Conservation (phyloP, 1,139 yeast genomes). For the Pichia terricola region DNA sequence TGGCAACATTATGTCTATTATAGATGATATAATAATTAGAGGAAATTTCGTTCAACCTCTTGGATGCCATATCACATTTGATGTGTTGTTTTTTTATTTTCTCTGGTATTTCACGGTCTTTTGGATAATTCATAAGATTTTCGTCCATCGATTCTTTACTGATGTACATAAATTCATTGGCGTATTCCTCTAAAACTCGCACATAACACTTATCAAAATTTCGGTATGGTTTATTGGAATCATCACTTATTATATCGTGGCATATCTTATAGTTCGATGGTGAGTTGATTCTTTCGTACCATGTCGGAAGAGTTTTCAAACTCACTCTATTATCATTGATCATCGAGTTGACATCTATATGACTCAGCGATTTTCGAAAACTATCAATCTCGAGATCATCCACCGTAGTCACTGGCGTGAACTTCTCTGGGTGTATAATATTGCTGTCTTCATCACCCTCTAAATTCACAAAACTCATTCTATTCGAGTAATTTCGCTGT, state of each 20-base stretch:
- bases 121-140: neutral
- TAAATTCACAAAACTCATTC: too few relatives aligned
- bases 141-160: neutral
- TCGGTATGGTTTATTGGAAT: constrained; percentile 2
- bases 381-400: too few relatives aligned
- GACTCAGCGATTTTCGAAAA: neutral
- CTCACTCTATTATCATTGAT: too few relatives aligned
- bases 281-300: constrained; percentile 7
- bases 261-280: constrained; percentile 7
- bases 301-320: constrained; percentile 3
- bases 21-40: constrained; percentile 8
- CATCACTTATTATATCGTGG: neutral
- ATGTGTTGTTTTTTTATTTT: constrained; percentile 4
- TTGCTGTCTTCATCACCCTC: too few relatives aligned
- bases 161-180: constrained; percentile 3
- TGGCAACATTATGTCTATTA: constrained; percentile 8
- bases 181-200: constrained; percentile 2
- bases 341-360: neutral
- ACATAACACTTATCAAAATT: constrained; percentile 8
- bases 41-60: constrained; percentile 6
- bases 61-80: constrained; percentile 2
- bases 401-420: too few relatives aligned
- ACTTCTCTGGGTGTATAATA: neutral
- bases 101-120: constrained; percentile 1
- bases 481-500: too few relatives aligned